phyloP scores from a whole-genome alignment of 805 yeast species.

The Yarrowia bubula region DNA sequence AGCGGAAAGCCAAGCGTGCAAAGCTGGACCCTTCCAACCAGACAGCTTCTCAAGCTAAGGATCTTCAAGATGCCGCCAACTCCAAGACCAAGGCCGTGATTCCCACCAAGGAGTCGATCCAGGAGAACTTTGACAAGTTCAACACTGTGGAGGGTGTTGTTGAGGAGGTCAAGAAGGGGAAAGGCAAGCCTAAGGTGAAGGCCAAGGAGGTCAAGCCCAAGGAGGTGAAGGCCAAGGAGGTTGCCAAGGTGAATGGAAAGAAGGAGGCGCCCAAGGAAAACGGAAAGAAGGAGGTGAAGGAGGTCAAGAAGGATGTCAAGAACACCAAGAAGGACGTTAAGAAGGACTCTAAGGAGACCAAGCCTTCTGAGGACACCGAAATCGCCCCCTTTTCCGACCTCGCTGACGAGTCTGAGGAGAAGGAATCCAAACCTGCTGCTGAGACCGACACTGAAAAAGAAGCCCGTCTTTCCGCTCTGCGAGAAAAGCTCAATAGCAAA shows the following conservation, averaged over 20 bases:
- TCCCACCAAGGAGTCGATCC: slow-evolving; percentile 19
- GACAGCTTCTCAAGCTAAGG: slow-evolving; percentile 39
- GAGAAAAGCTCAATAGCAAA: slow-evolving; percentile 74
- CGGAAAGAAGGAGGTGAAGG: not conserved
- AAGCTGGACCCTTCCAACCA: slow-evolving; percentile 66
- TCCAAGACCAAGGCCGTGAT: slow-evolving; percentile 25
- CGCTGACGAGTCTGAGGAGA: slow-evolving; percentile 31
- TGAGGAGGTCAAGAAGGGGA: slow-evolving; percentile 17
- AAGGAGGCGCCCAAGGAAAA: slow-evolving; percentile 29
- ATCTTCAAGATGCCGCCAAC: slow-evolving; percentile 40
- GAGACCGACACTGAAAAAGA: slow-evolving; percentile 32
- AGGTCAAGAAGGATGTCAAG: not conserved
- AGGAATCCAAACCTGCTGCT: slow-evolving; percentile 29
- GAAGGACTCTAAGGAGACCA: slow-evolving; percentile 19
- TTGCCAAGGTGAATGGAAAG: slow-evolving; percentile 32
- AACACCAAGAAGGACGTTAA: not conserved
- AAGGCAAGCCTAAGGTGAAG: slow-evolving; percentile 27
- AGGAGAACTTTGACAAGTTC: slow-evolving; percentile 32
- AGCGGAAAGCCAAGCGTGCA: slow-evolving; percentile 59
- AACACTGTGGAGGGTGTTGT: slow-evolving; percentile 35
- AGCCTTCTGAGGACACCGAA: slow-evolving; percentile 27
- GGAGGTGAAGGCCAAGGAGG: slow-evolving; percentile 28
- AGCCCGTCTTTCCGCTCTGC: slow-evolving; percentile 58
- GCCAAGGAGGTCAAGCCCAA: slow-evolving; percentile 25
- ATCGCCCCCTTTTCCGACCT: slow-evolving; percentile 5